Conservation (phyloP, 192 early-diverging fungal genomes). For the Chytriomyces confervae region DNA sequence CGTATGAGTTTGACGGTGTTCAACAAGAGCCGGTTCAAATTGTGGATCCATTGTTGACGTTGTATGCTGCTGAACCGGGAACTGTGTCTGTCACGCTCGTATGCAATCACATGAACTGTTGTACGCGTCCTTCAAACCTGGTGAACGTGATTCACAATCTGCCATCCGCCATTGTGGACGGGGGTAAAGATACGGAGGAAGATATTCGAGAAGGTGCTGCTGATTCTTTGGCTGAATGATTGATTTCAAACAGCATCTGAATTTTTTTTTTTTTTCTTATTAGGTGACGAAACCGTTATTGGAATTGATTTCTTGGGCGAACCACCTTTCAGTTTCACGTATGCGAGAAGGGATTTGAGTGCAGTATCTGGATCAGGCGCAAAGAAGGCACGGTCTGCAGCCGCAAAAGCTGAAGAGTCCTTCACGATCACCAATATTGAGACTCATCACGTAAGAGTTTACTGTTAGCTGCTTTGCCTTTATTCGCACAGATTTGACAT, state of each 20-base stretch:
- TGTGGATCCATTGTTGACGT: constrained; percentile 65
- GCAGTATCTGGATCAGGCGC: constrained; percentile 24
- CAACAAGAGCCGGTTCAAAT: constrained; percentile 37
- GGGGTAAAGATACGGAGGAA: constrained; percentile 67
- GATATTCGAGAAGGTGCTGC: constrained; percentile 68
- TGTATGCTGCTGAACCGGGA: constrained; percentile 63
- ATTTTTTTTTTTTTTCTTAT: constrained; percentile 29
- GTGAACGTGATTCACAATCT: constrained; percentile 56
- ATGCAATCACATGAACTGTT: constrained; percentile 70
- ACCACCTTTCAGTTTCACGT: constrained; percentile 74
- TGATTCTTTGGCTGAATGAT: constrained; percentile 21
- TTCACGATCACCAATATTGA: constrained; percentile 64
- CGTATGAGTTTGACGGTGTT: constrained; percentile 57
- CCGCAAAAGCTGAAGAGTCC: constrained; percentile 43
- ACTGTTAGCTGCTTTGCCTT: constrained; percentile 28
- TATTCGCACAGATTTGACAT: constrained; percentile 10
- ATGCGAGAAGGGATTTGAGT: constrained; percentile 53
- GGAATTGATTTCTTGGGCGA: constrained; percentile 65
- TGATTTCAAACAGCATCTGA: constrained; percentile 1
- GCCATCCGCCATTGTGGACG: constrained; percentile 68
- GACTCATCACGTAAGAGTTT: constrained; percentile 42
- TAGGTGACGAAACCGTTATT: constrained; percentile 61
- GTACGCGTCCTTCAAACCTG: constrained; percentile 57
- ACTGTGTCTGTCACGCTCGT: constrained; percentile 60
- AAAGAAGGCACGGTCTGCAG: constrained; percentile 31